Conservation (phyloP, 2,329 filamentous ascomycete genomes). For the Monosporascus sp. region DNA sequence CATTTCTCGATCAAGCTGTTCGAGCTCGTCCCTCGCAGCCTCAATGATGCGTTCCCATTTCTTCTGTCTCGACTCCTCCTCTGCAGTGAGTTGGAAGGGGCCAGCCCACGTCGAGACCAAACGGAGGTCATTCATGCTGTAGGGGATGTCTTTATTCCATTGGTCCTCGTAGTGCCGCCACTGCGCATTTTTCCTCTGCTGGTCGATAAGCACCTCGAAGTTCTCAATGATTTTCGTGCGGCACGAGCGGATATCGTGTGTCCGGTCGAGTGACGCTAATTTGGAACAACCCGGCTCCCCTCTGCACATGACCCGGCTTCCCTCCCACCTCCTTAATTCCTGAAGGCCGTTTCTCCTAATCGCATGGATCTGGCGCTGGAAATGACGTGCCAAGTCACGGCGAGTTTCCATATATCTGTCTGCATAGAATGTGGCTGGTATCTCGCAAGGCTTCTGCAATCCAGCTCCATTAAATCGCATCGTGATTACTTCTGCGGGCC, state of each 20-base stretch:
- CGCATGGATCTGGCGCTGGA: constrained; percentile 31
- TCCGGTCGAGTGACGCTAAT: constrained; percentile 14
- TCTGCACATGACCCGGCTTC: constrained; percentile 13
- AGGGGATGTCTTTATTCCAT: constrained; percentile 12
- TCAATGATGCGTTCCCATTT: constrained; percentile 30
- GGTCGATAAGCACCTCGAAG: constrained; percentile 15
- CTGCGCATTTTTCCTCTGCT: constrained; percentile 19
- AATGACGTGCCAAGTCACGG: constrained; percentile 40
- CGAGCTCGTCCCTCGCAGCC: constrained; percentile 27
- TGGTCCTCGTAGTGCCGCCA: constrained; percentile 20
- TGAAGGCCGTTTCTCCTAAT: constrained; percentile 18
- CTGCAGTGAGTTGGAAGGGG: constrained; percentile 30
- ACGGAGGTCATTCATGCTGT: constrained; percentile 24
- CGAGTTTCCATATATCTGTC: constrained; percentile 46
- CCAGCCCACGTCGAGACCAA: constrained; percentile 35
- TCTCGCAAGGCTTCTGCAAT: constrained; percentile 39
- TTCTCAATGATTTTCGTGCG: constrained; percentile 17
- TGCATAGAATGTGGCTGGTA: constrained; percentile 47
- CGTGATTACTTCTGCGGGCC: constrained; percentile 45
- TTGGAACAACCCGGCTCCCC: constrained; percentile 16
- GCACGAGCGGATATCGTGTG: constrained; percentile 21
- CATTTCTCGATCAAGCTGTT: constrained; percentile 28
- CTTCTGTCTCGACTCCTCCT: constrained; percentile 24
- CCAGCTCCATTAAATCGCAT: constrained; percentile 40
- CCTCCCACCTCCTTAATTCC: constrained; percentile 13